phyloP scores from a whole-genome alignment of 345 rosid species.

The Pugionium dolabratum region DNA sequence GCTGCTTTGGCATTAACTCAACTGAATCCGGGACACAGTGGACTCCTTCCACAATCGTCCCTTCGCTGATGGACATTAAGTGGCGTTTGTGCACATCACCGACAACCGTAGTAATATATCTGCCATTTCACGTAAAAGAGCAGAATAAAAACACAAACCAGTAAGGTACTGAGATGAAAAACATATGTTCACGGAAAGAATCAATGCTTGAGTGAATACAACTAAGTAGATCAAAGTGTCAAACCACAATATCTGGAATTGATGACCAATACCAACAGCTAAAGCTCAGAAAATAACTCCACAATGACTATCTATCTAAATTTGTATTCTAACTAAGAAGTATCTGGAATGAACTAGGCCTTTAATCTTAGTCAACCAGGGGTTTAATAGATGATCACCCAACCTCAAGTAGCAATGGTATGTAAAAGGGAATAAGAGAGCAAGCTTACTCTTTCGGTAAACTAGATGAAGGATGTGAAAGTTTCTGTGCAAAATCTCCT shows the following conservation, averaged over 20 bases:
- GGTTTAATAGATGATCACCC: background rate
- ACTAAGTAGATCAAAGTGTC: slow-evolving; percentile 2
- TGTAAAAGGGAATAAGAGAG: slow-evolving; percentile 13
- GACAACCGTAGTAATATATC: slow-evolving; percentile 78
- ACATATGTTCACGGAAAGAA: background rate
- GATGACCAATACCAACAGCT: slow-evolving; percentile 15
- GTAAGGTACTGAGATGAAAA: background rate
- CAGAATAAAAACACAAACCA: slow-evolving; percentile 16
- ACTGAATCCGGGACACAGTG: slow-evolving; percentile 87
- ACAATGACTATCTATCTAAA: background rate
- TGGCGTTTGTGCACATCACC: slow-evolving; percentile 69
- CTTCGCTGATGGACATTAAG: slow-evolving; percentile 67
- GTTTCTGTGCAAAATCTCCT: slow-evolving; percentile 88
- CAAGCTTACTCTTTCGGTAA: slow-evolving; percentile 76
- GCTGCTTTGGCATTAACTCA: slow-evolving; percentile 79
- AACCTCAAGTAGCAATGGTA: background rate
- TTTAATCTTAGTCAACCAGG: background rate
- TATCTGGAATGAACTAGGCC: background rate
- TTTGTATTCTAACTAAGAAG: background rate
- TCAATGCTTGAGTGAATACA: slow-evolving; percentile 7
- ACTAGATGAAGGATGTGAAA: slow-evolving; percentile 89
- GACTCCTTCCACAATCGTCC: slow-evolving; percentile 71
- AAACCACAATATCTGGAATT: slow-evolving; percentile 13
- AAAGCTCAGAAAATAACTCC: background rate
- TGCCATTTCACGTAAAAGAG: slow-evolving; percentile 36